Evolutionary conservation across 1,284 basidiomycete genomes (phyloP), one percentile per base, ranked within the genome.

Genomic region (Heterobasidion occidentale): DNA sequence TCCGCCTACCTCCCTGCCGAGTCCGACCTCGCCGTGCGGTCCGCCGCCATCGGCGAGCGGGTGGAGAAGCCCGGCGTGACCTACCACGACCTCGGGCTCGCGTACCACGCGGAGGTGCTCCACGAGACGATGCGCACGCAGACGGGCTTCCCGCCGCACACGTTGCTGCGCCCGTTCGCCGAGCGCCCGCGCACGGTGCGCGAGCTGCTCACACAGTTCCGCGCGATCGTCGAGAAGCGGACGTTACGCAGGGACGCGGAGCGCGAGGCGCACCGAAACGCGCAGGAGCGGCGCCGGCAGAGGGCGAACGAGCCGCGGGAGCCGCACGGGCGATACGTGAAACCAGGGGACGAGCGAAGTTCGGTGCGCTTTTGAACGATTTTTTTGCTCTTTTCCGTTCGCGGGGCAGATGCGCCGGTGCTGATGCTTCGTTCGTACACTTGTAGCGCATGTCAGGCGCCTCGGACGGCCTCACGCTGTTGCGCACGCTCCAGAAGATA

Each of bases 91-190:
- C 52, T 60, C 49, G 42, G 47, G 9, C 50, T 60, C 9, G 59
- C 58, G 20, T 60, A 60, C 45, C 42, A 51, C 12, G 54, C 56
- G 42, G 59, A 60, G 38, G 3, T 2, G 19, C 17, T 60, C 17
- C 57, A 56, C 20, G 59, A 60, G 17, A 44, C 36, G 7, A 52
- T 49, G 27, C 36, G 54, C 17, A 53, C 35, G 46, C 34, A 34
- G 42, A 38, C 46, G 33, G 52, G 52, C 11, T 9, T 11, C 15
- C 49, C 44, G 50, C 56, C 54, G 45, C 9, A 8, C 7, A 50
- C 36, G 19, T 45, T 6, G 12, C 9, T 56, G 12, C 58, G 52
- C 17, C 58, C 51, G n/a, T 48, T 48, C 33, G 19, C 38, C 19
- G 53, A 56, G 46, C 54, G 35, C 15, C 59, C 52, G 9, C 42